These are phyloP conservation scores for Teunomyces kruisii DNA, from an alignment of 805 yeast species.

Conservation along the genomic window DNA sequence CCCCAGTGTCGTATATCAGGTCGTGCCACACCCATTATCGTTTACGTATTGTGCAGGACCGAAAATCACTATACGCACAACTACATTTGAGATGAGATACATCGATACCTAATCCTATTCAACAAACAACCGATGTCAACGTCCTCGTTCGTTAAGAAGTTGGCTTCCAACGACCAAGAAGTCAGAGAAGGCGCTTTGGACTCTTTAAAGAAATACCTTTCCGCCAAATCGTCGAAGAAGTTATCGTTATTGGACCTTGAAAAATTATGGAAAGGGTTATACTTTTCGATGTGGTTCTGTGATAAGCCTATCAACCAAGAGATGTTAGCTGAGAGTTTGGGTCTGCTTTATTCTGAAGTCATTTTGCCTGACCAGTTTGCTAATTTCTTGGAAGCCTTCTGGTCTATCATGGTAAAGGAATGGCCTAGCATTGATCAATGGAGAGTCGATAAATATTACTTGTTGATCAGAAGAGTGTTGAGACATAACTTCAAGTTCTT, in stretches of 20 bases:
- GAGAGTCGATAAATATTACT: conserved; percentile 83
- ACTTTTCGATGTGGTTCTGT: conserved; percentile 93
- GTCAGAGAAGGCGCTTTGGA: conserved; percentile 74
- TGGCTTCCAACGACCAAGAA: conserved; percentile 79
- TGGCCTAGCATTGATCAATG: conserved; percentile 84
- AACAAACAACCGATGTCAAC: conserved; percentile 22
- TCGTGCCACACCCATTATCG: neutral
- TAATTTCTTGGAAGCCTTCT: conserved; percentile 69
- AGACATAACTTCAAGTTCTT: conserved; percentile 64
- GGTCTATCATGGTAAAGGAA: conserved; percentile 74
- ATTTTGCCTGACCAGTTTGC: conserved; percentile 44
- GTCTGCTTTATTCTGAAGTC: conserved; percentile 49
- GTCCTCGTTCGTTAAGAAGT: conserved; percentile 67
- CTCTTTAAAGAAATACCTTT: conserved; percentile 58
- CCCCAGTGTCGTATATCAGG: neutral
- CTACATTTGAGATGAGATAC: conserved; percentile 1
- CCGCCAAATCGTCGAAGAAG: conserved; percentile 37
- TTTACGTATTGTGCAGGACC: neutral
- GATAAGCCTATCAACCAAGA: conserved; percentile 94
- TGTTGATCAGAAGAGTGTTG: conserved; percentile 75
- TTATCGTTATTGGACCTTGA: conserved; percentile 58
- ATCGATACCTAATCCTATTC: neutral
- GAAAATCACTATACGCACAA: conserved; percentile 1
- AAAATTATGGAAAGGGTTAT: conserved; percentile 95
- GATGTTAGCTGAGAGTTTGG: conserved; percentile 71